Evolutionary conservation across 345 rosid genomes (phyloP).

Genomic region (Salix caprea): DNA sequence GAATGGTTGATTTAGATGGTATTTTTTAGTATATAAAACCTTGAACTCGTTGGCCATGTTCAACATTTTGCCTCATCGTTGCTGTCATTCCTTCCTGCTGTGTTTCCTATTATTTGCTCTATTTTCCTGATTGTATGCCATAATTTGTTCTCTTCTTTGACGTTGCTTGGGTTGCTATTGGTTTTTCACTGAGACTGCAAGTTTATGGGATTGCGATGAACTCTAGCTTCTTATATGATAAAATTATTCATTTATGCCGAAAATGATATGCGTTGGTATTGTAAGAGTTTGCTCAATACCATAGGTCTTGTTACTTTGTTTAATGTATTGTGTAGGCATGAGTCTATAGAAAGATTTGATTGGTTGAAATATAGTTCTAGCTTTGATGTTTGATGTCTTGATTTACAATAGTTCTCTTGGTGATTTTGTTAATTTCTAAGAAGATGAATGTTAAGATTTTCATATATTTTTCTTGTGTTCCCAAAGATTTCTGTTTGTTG

Average conservation of each 20-base stretch:
- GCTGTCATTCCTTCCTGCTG: not conserved
- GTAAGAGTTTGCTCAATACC: not conserved
- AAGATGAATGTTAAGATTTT: not conserved
- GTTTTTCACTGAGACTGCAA: not conserved
- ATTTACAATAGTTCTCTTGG: not conserved
- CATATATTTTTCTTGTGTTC: not conserved
- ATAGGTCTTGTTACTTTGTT: not conserved
- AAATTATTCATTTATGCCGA: not conserved
- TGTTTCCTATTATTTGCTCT: not conserved
- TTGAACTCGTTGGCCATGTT: not conserved
- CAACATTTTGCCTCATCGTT: not conserved
- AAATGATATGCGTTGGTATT: not conserved
- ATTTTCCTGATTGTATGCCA: not conserved
- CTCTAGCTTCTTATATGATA: not conserved
- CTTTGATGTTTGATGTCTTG: not conserved
- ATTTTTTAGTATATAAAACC: not conserved
- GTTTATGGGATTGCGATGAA: not conserved
- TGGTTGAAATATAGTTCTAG: not conserved
- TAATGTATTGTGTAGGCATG: not conserved
- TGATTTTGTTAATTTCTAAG: not conserved
- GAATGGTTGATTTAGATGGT: too few relatives aligned
- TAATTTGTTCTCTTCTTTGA: not conserved
- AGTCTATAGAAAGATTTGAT: not conserved
- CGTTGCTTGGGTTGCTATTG: not conserved
- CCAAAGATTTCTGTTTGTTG: not conserved